Evolutionary conservation across 805 yeast genomes (phyloP).

Genomic region (Clavispora santaluciae): DNA sequence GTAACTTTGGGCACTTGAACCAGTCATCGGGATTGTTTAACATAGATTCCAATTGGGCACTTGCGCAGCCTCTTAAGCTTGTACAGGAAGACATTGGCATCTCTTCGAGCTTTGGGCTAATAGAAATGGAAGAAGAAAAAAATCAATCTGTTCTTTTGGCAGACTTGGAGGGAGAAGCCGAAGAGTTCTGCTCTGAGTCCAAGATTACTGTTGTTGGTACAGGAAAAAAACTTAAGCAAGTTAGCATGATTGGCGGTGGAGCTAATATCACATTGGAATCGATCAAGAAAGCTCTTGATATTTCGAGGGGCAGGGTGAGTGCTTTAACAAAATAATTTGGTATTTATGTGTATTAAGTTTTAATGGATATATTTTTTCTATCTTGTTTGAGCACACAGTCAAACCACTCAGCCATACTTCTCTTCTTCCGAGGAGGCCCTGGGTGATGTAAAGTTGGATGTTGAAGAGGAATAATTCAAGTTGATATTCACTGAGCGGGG

Average conservation of each 20-base stretch:
- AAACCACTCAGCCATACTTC: neutral
- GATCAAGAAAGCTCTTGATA: constrained; percentile 42
- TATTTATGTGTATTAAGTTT: neutral
- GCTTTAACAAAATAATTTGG: neutral
- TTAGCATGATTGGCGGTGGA: constrained; percentile 48
- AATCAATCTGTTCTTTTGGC: constrained; percentile 46
- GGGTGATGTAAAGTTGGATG: constrained; percentile 15
- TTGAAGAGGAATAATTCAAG: constrained; percentile 14
- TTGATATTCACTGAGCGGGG: constrained; percentile 15
- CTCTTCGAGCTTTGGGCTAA: constrained; percentile 58
- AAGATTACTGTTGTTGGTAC: constrained; percentile 44
- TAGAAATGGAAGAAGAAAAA: constrained; percentile 30
- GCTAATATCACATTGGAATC: constrained; percentile 43
- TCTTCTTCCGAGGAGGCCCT: constrained; percentile 11
- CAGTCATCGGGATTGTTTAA: constrained; percentile 30
- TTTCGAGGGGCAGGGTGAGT: constrained; percentile 45
- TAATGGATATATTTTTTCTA: neutral
- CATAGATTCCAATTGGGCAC: constrained; percentile 44
- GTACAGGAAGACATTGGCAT: constrained; percentile 36
- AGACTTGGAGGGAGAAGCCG: constrained; percentile 83
- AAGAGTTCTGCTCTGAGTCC: constrained; percentile 57
- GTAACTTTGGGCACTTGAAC: constrained; percentile 47
- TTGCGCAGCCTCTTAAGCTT: constrained; percentile 34
- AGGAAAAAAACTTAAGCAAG: constrained; percentile 31
- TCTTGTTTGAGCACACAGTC: neutral